Evolutionary conservation across 2,329 filamentous ascomycete genomes (phyloP).

Genomic region (Stagonosporopsis cucurbitacearum): DNA sequence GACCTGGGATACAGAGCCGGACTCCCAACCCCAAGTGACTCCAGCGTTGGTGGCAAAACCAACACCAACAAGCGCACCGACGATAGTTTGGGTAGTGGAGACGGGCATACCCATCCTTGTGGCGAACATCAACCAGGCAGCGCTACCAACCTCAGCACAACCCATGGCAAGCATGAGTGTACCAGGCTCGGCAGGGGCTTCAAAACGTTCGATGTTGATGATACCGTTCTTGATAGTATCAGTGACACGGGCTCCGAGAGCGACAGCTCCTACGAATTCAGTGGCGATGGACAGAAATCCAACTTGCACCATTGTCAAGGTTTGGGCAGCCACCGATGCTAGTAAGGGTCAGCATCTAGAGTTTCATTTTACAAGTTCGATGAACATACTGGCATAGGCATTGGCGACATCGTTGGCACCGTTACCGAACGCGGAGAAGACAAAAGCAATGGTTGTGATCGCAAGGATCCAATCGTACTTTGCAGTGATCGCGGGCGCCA

Average conservation of each 20-base stretch:
- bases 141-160: conserved; percentile 61
- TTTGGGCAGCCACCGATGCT: conserved; percentile 56
- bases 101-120: conserved; percentile 63
- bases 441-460: conserved; percentile 49
- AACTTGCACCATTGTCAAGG: conserved; percentile 60
- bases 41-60: conserved; percentile 56
- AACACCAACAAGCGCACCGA: conserved; percentile 66
- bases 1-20: conserved; percentile 37
- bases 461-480: conserved; percentile 53
- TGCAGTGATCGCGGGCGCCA: conserved; percentile 31
- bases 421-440: conserved; percentile 47
- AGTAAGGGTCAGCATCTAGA: conserved; percentile 4
- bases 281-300: conserved; percentile 58
- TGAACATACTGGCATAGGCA: conserved; percentile 55
- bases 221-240: conserved; percentile 68
- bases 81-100: conserved; percentile 67
- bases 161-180: conserved; percentile 66
- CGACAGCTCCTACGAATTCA: conserved; percentile 61
- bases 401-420: conserved; percentile 63
- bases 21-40: conserved; percentile 36
- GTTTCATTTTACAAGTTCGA: not conserved
- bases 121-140: conserved; percentile 63
- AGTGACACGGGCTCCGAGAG: conserved; percentile 61
- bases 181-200: conserved; percentile 50
- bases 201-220: conserved; percentile 59